These are phyloP conservation scores for Mycena leptocephala DNA, from an alignment of 768 basidiomycete species.

Conservation along the genomic window DNA sequence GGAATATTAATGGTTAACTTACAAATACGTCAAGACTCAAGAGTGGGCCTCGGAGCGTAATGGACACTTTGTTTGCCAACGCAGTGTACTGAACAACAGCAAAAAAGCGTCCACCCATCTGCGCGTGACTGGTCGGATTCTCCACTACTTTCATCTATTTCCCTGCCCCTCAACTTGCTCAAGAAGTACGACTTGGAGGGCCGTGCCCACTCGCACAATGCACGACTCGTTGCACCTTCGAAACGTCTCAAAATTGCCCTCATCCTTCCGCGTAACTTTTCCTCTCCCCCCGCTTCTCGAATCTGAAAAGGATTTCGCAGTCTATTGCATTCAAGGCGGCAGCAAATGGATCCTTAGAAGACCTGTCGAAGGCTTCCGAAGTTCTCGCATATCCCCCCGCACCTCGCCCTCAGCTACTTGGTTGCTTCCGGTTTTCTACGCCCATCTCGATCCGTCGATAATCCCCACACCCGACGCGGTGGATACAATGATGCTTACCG, in stretches of 20 bases:
- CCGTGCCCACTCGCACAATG: too few species aligned
- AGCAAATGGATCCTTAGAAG: constrained; percentile 1
- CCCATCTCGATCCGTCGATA: neutral
- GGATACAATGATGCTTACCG: neutral
- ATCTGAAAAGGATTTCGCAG: neutral
- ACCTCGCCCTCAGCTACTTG: neutral
- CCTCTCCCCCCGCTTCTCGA: neutral
- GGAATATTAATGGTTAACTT: too few species aligned
- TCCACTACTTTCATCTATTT: too few species aligned
- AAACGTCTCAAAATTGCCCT: neutral
- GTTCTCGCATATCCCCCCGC: neutral
- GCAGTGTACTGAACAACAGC: too few species aligned
- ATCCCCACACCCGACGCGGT: neutral
- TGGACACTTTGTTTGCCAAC: too few species aligned
- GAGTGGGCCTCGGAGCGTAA: too few species aligned
- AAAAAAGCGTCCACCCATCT: too few species aligned
- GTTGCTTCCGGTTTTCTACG: neutral
- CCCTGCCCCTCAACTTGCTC: too few species aligned
- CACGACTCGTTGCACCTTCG: neutral
- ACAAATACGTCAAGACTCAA: too few species aligned
- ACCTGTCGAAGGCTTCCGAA: neutral
- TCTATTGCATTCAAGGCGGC: neutral
- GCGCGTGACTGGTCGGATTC: too few species aligned
- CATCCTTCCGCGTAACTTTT: neutral
- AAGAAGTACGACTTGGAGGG: too few species aligned